Conservation (phyloP, 2,329 filamentous ascomycete genomes). For the Teratosphaeria pseudoeucalypti region DNA sequence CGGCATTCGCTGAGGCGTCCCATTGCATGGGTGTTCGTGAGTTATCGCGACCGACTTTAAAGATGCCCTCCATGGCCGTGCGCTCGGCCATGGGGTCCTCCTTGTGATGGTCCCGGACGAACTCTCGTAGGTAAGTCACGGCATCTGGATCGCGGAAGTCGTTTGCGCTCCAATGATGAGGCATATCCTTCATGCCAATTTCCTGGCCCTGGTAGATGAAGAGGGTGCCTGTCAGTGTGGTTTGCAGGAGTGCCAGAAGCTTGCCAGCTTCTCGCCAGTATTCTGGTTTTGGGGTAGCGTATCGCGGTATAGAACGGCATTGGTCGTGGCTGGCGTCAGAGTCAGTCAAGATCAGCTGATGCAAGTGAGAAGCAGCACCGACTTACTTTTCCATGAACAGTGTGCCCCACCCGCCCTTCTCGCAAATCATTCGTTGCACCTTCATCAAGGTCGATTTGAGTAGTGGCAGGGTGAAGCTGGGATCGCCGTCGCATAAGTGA, state of each 20-base stretch:
- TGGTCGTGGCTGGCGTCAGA: neutral
- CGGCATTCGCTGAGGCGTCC: constrained; percentile 48
- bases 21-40: constrained; percentile 64
- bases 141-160: constrained; percentile 56
- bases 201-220: constrained; percentile 64
- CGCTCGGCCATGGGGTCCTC: constrained; percentile 28
- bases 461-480: constrained; percentile 17
- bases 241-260: constrained; percentile 48
- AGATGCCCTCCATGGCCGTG: constrained; percentile 41
- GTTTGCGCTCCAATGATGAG: constrained; percentile 48
- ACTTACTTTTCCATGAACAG: constrained; percentile 54
- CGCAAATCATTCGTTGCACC: constrained; percentile 38
- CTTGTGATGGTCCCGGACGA: constrained; percentile 20
- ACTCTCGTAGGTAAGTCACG: constrained; percentile 33
- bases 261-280: constrained; percentile 39
- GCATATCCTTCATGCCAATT: constrained; percentile 56
- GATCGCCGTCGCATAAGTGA: constrained; percentile 19
- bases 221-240: constrained; percentile 50
- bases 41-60: constrained; percentile 56
- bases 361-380: neutral
- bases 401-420: constrained; percentile 52
- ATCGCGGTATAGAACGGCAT: neutral
- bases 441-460: constrained; percentile 14
- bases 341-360: neutral
- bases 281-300: neutral